phyloP scores from a whole-genome alignment of 352 stramenopile genomes.

The Plasmopara viticola region DNA sequence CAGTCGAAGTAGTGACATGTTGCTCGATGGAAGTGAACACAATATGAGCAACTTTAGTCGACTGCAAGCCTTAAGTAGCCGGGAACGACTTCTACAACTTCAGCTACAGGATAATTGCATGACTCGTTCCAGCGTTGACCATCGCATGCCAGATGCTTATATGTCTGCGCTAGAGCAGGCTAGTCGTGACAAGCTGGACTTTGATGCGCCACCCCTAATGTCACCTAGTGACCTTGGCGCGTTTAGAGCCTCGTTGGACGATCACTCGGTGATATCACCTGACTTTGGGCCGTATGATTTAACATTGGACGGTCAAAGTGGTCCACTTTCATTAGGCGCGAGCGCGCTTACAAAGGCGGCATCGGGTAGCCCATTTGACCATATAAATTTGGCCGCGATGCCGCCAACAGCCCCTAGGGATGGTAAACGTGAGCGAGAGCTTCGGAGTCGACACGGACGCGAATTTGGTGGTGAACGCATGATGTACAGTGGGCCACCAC shows the following conservation, averaged over 20 bases:
- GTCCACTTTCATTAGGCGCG: slow-evolving; percentile 24
- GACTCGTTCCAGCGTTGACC: slow-evolving; percentile 18
- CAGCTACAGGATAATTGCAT: slow-evolving; percentile 23
- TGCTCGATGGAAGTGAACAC: slow-evolving; percentile 5
- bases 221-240: slow-evolving; percentile 25
- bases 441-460: slow-evolving; percentile 16
- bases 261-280: slow-evolving; percentile 11
- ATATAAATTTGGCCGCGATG: slow-evolving; percentile 7
- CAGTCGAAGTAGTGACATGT: slow-evolving; percentile 25
- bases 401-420: slow-evolving; percentile 6
- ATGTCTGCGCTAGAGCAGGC: slow-evolving; percentile 30
- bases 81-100: slow-evolving; percentile 24
- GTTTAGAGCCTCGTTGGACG: slow-evolving; percentile 15
- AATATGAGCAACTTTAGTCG: slow-evolving; percentile 31
- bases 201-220: slow-evolving; percentile 20
- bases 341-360: slow-evolving; percentile 23
- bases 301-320: slow-evolving; percentile 12
- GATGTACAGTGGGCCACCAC: slow-evolving; percentile 1
- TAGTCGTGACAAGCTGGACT: slow-evolving; percentile 26
- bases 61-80: slow-evolving; percentile 28
- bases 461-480: slow-evolving; percentile 7
- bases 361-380: slow-evolving; percentile 19
- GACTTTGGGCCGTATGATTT: slow-evolving; percentile 24
- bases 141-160: slow-evolving; percentile 27
- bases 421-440: slow-evolving; percentile 8